These are phyloP conservation scores for Phytophthora foliorum DNA, from an alignment of 352 stramenopile genomes.

Conservation along the genomic window DNA sequence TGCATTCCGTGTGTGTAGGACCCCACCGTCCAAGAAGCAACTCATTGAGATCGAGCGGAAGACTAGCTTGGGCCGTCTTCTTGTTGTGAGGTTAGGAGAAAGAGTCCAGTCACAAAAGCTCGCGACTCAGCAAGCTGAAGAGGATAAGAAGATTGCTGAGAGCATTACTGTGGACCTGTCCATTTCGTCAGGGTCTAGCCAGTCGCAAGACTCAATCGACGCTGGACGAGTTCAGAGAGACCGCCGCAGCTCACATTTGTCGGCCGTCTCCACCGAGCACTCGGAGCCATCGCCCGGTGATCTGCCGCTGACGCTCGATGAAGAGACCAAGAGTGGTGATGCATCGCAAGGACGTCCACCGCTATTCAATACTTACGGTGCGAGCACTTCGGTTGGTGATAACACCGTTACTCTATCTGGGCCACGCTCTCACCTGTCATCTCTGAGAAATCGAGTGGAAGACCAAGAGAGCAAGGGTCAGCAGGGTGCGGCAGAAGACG, in stretches of 20 bases:
- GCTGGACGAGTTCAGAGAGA: slow-evolving; percentile 4
- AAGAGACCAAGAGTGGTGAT: slow-evolving; percentile 33
- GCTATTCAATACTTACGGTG: slow-evolving; percentile 31
- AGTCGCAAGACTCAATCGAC: slow-evolving; percentile 46
- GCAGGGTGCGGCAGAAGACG: slow-evolving; percentile 17
- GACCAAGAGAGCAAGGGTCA: slow-evolving; percentile 14
- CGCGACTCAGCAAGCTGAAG: neutral
- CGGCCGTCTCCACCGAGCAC: slow-evolving; percentile 30
- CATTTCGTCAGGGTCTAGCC: slow-evolving; percentile 36
- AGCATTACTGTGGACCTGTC: neutral
- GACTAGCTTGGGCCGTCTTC: neutral
- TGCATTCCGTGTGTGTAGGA: slow-evolving; percentile 14
- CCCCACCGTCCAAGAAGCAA: slow-evolving; percentile 28
- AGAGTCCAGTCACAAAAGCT: neutral
- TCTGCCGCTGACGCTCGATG: slow-evolving; percentile 14
- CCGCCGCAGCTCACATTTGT: slow-evolving; percentile 32
- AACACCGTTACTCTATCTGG: slow-evolving; percentile 14
- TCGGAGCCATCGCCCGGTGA: slow-evolving; percentile 39
- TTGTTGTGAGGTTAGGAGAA: neutral
- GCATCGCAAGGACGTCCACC: slow-evolving; percentile 13
- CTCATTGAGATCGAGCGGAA: slow-evolving; percentile 18
- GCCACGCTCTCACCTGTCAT: slow-evolving; percentile 5
- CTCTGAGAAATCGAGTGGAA: neutral
- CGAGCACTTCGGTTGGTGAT: neutral
- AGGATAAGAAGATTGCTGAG: slow-evolving; percentile 6